Evolutionary conservation across 176 grass and related monocot species (phyloP).

Genomic region (Eleusine indica): DNA sequence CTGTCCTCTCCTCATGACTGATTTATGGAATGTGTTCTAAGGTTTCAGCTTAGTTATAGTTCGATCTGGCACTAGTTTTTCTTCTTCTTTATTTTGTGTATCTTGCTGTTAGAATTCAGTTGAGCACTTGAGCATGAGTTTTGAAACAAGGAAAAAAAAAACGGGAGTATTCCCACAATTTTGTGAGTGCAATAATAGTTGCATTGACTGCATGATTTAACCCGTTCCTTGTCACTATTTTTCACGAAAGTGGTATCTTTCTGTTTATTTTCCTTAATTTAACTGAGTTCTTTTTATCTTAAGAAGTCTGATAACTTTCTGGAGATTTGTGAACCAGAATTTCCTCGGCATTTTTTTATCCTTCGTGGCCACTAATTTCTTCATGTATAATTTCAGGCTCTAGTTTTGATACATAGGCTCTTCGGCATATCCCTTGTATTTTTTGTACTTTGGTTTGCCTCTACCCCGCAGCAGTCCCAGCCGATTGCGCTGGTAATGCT

Average conservation of each 20-base stretch:
- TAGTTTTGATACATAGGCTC: conserved; percentile 89
- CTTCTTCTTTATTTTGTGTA: no score
- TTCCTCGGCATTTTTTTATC: neutral
- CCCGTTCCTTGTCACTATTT: neutral
- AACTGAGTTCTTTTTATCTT: neutral
- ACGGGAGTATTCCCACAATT: neutral
- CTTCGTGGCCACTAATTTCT: conserved; percentile 13
- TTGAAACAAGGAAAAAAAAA: no score
- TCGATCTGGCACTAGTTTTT: no score
- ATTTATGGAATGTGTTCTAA: no score
- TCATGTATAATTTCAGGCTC: conserved; percentile 64
- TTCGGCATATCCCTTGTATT: conserved; percentile 89
- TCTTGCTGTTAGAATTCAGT: no score
- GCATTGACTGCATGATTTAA: neutral
- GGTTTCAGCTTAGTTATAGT: neutral
- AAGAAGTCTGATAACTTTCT: neutral
- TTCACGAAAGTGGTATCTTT: neutral
- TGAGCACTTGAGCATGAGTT: no score
- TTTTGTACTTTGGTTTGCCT: conserved; percentile 81
- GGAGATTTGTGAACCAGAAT: conserved; percentile 41
- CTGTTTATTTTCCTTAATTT: neutral
- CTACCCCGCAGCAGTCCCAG: conserved; percentile 40
- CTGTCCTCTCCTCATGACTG: no score
- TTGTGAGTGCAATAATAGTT: neutral
- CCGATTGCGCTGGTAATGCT: conserved; percentile 53